These are phyloP conservation scores for Evernia prunastri DNA, from an alignment of 495 filamentous ascomycete genomes.

Conservation along the genomic window DNA sequence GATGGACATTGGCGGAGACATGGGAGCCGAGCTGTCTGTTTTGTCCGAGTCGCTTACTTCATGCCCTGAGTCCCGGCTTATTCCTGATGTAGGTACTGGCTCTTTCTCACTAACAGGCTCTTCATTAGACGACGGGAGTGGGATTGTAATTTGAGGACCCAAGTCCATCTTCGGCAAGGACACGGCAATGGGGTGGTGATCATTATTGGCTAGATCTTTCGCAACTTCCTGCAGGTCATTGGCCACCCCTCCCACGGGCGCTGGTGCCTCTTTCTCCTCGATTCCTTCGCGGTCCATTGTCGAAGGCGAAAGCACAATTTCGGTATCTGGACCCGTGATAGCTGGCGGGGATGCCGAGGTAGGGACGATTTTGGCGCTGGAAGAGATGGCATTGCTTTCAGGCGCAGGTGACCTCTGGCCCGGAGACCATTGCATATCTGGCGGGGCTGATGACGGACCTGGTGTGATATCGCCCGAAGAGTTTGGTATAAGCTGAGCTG, in stretches of 20 bases:
- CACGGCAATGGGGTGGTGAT: neutral
- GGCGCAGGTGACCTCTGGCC: conserved; percentile 1
- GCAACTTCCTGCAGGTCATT: conserved; percentile 20
- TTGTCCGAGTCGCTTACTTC: neutral
- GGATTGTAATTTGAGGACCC: neutral
- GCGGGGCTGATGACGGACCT: conserved; percentile 52
- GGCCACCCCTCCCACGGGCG: conserved; percentile 17
- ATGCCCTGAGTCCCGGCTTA: neutral
- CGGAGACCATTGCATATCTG: conserved; percentile 24
- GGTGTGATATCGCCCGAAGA: conserved; percentile 34
- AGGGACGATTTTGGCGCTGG: too few species aligned
- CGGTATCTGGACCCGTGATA: neutral
- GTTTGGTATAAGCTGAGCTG: conserved; percentile 19
- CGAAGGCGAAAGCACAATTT: conserved; percentile 14
- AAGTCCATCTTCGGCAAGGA: neutral
- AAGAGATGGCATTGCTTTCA: too few species aligned
- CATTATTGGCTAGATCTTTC: conserved; percentile 8
- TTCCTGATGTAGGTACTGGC: neutral
- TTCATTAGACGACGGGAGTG: neutral
- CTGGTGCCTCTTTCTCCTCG: conserved; percentile 11
- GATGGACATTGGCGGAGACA: neutral
- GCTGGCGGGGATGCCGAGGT: neutral
- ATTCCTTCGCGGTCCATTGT: conserved; percentile 9
- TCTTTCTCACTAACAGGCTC: neutral
- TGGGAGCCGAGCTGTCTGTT: neutral